These are phyloP conservation scores for Kwoniella shandongensis DNA, from an alignment of 768 basidiomycete species.

Conservation along the genomic window DNA sequence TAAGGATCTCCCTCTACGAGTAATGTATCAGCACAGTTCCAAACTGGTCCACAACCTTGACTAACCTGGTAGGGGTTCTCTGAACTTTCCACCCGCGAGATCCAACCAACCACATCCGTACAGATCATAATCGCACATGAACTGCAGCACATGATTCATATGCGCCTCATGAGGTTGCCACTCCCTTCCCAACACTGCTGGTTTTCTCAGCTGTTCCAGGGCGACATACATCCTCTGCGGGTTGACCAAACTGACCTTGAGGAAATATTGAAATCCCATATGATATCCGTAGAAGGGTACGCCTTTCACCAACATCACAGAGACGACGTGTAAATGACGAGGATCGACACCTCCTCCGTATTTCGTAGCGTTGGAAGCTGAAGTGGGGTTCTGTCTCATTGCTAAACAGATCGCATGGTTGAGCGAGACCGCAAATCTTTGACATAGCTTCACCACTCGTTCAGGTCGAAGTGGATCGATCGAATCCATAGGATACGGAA, in stretches of 20 bases:
- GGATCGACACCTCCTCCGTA: slow-evolving; percentile 56
- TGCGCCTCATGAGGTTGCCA: slow-evolving; percentile 87
- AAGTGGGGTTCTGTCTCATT: slow-evolving; percentile 68
- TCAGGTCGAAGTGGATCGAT: slow-evolving; percentile 53
- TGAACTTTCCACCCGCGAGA: slow-evolving; percentile 59
- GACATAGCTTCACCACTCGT: slow-evolving; percentile 68
- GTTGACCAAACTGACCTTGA: slow-evolving; percentile 77
- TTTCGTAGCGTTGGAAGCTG: slow-evolving; percentile 57
- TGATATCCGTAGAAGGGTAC: slow-evolving; percentile 94
- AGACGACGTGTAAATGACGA: slow-evolving; percentile 59
- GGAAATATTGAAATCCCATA: slow-evolving; percentile 75
- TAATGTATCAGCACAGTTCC: neutral
- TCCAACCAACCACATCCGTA: slow-evolving; percentile 93
- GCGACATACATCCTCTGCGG: slow-evolving; percentile 69
- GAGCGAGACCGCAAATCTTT: slow-evolving; percentile 68
- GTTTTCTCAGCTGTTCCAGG: slow-evolving; percentile 74
- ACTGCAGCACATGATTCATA: slow-evolving; percentile 81
- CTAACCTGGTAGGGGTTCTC: slow-evolving; percentile 55
- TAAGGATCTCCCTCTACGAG: slow-evolving; percentile 49
- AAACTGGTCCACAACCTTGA: neutral
- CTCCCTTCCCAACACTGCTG: slow-evolving; percentile 73
- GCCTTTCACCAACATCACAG: slow-evolving; percentile 85
- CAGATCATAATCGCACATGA: slow-evolving; percentile 90
- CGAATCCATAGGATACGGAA: slow-evolving; percentile 75
- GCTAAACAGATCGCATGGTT: slow-evolving; percentile 84